These are phyloP conservation scores for Diaporthe helianthi DNA, from an alignment of 2,329 filamentous ascomycete species.

Conservation along the genomic window DNA sequence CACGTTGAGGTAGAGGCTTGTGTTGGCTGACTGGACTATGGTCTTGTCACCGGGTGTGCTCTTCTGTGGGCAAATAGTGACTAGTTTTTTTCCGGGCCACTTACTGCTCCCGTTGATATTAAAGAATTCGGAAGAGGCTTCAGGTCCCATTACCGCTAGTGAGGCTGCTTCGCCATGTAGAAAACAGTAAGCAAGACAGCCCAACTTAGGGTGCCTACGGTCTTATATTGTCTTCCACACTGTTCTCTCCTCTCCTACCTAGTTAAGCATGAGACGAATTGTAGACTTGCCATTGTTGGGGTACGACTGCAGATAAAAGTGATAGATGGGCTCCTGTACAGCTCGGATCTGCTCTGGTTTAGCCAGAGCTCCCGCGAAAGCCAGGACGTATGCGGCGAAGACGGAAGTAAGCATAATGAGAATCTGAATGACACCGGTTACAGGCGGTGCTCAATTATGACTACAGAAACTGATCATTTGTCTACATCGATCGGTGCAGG, in stretches of 20 bases:
- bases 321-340: constrained; percentile 57
- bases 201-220: neutral
- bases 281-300: constrained; percentile 47
- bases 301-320: constrained; percentile 58
- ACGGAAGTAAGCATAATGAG: constrained; percentile 11
- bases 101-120: constrained; percentile 49
- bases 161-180: constrained; percentile 41
- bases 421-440: neutral
- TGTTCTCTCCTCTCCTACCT: too few species aligned
- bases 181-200: constrained; percentile 20
- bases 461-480: neutral
- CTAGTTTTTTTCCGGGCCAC: rapidly evolving
- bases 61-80: too few species aligned
- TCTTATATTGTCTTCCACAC: neutral
- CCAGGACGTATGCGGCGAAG: neutral
- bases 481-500: neutral
- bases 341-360: constrained; percentile 58
- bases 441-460: neutral
- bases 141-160: constrained; percentile 59
- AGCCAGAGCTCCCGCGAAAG: constrained; percentile 36
- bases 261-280: neutral
- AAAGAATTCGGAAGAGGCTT: constrained; percentile 55
- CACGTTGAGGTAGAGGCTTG: constrained; percentile 56
- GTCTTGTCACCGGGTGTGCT: neutral
- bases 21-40: constrained; percentile 43